phyloP scores from a whole-genome alignment of 345 rosid species.

The Citrus unshiu region DNA sequence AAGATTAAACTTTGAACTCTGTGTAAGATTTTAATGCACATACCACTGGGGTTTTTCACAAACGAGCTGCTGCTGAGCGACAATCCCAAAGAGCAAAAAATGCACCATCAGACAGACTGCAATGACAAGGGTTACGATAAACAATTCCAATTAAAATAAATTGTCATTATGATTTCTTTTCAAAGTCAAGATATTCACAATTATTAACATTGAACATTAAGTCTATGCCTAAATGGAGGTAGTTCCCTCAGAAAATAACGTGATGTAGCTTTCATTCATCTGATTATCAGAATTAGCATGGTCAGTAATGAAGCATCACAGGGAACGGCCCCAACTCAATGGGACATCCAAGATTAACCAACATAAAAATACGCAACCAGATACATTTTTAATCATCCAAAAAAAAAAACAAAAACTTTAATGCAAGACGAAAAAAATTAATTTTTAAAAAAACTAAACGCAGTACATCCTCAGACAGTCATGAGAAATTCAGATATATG shows the following conservation, averaged over 20 bases:
- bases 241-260: slow-evolving; percentile 7
- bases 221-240: background rate
- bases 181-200: background rate
- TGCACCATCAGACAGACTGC: background rate
- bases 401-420: background rate
- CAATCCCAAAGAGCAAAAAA: background rate
- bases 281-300: slow-evolving; percentile 16
- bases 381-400: background rate
- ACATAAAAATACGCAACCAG: background rate
- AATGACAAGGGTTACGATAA: background rate
- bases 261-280: background rate
- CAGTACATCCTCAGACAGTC: background rate
- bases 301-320: slow-evolving; percentile 1
- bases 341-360: background rate
- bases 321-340: background rate
- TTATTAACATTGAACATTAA: no score
- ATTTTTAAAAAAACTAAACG: background rate
- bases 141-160: background rate
- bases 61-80: background rate
- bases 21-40: background rate
- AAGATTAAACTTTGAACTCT: background rate
- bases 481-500: background rate
- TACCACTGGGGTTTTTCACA: background rate
- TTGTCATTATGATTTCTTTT: background rate
- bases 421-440: background rate